Conservation (phyloP, 352 stramenopile species). For the Pythium scleroteichum region DNA sequence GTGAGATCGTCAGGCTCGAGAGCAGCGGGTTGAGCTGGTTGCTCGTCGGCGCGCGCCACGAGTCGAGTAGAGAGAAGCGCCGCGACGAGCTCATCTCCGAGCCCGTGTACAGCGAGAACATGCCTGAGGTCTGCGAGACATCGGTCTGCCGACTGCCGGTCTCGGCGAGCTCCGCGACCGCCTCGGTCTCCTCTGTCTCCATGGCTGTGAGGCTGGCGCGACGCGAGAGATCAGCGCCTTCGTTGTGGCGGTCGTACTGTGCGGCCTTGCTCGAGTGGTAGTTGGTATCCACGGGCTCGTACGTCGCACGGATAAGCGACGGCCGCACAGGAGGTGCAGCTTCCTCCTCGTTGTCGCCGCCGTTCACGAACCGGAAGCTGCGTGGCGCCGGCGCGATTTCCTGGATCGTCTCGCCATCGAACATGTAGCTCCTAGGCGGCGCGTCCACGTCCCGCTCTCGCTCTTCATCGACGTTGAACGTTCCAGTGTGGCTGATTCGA, state of each 20-base stretch:
- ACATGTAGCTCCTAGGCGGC: conserved; percentile 77
- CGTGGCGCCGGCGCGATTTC: conserved; percentile 46
- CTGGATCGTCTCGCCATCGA: conserved; percentile 52
- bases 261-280: conserved; percentile 77
- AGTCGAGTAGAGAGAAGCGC: conserved; percentile 72
- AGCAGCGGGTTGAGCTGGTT: conserved; percentile 59
- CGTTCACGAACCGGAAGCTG: conserved; percentile 62
- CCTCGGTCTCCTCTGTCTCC: conserved; percentile 6
- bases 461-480: conserved; percentile 36
- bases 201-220: conserved; percentile 21
- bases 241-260: conserved; percentile 64
- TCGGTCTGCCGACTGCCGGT: conserved; percentile 6
- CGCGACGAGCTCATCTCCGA: conserved; percentile 37
- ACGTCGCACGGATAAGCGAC: conserved; percentile 63
- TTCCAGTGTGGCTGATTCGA: conserved; percentile 32
- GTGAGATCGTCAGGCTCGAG: conserved; percentile 70
- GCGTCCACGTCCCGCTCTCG: conserved; percentile 16
- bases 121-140: conserved; percentile 9
- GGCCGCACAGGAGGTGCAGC: conserved; percentile 43
- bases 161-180: not conserved
- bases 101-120: conserved; percentile 13
- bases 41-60: conserved; percentile 64
- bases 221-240: conserved; percentile 29
- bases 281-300: conserved; percentile 63
- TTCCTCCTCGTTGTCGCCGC: conserved; percentile 21